These are phyloP conservation scores for Polyplosphaeria fusca DNA, from an alignment of 495 filamentous ascomycete genomes.

Conservation along the genomic window DNA sequence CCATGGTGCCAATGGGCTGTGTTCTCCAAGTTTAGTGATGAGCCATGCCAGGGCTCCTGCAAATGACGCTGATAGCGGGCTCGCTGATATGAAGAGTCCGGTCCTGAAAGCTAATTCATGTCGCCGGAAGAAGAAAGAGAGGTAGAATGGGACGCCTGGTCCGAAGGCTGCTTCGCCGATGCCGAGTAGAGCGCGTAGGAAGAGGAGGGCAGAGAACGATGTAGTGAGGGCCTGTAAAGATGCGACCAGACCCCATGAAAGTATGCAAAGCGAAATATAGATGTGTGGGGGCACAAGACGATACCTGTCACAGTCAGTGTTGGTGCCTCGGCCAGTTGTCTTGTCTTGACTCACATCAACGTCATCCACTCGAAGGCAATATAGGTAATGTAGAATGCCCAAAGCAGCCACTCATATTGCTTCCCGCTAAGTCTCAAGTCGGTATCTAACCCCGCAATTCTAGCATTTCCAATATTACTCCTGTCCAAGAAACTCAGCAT, in stretches of 20 bases:
- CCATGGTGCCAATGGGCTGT: conserved; percentile 66
- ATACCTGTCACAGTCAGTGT: conserved; percentile 18
- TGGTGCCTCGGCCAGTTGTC: conserved; percentile 17
- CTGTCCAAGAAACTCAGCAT: conserved; percentile 73
- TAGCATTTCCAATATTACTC: conserved; percentile 49
- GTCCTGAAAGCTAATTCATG: conserved; percentile 74
- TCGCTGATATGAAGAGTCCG: conserved; percentile 74
- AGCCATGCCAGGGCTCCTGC: conserved; percentile 79
- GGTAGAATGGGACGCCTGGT: conserved; percentile 64
- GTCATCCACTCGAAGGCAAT: conserved; percentile 76
- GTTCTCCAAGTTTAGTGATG: conserved; percentile 68
- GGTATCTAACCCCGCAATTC: conserved; percentile 65
- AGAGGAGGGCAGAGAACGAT: conserved; percentile 44
- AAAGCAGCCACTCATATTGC: conserved; percentile 67
- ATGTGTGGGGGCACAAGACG: conserved; percentile 53
- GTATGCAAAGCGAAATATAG: conserved; percentile 53
- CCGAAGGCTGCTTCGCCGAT: conserved; percentile 41
- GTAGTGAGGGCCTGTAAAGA: conserved; percentile 58
- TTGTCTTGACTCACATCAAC: conserved; percentile 50
- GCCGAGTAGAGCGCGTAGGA: conserved; percentile 28
- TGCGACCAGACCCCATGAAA: conserved; percentile 66
- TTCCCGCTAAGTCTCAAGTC: conserved; percentile 54
- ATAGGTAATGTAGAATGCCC: conserved; percentile 69
- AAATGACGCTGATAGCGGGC: conserved; percentile 79
- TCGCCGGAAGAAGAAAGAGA: conserved; percentile 83